Evolutionary conservation across 371 early-diverging fungal species (phyloP).

Genomic region (Dinochytrium kinnereticum): DNA sequence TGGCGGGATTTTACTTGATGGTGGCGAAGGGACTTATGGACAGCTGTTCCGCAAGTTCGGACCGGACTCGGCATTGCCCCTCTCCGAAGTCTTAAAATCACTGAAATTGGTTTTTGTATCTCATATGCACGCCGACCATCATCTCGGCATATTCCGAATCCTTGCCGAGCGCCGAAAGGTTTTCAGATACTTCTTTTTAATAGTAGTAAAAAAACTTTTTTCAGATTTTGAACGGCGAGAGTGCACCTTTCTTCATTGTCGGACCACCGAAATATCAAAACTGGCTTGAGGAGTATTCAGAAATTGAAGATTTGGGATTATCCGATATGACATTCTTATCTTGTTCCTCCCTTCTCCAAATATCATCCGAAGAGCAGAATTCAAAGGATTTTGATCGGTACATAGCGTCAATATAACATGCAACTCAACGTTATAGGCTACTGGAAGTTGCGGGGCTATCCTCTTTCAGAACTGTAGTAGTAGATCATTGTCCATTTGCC

Average conservation of each 20-base stretch:
- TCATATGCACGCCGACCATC: constrained; percentile 99
- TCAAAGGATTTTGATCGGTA: neutral
- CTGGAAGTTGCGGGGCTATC: neutral
- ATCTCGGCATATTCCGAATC: constrained; percentile 81
- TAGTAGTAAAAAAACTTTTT: neutral
- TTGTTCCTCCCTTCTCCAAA: neutral
- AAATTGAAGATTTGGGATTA: constrained; percentile 68
- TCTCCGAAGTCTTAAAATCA: constrained; percentile 49
- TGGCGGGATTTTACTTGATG: constrained; percentile 85
- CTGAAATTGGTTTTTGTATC: constrained; percentile 89
- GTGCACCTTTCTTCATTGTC: constrained; percentile 58
- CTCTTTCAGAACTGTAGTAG: constrained; percentile 20
- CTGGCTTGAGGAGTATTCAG: constrained; percentile 75
- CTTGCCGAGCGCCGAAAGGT: constrained; percentile 59
- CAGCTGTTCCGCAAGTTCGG: constrained; percentile 89
- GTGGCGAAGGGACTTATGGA: constrained; percentile 96
- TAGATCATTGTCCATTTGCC: constrained; percentile 35
- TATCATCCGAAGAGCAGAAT: neutral
- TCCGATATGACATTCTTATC: constrained; percentile 48
- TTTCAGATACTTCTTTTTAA: constrained; percentile 1
- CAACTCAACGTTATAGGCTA: neutral
- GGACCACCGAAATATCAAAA: constrained; percentile 66
- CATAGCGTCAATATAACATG: neutral
- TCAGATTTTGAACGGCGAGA: neutral
- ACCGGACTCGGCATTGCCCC: constrained; percentile 21